phyloP scores from a whole-genome alignment of 257 asterid genomes.

The Linaria vulgaris region DNA sequence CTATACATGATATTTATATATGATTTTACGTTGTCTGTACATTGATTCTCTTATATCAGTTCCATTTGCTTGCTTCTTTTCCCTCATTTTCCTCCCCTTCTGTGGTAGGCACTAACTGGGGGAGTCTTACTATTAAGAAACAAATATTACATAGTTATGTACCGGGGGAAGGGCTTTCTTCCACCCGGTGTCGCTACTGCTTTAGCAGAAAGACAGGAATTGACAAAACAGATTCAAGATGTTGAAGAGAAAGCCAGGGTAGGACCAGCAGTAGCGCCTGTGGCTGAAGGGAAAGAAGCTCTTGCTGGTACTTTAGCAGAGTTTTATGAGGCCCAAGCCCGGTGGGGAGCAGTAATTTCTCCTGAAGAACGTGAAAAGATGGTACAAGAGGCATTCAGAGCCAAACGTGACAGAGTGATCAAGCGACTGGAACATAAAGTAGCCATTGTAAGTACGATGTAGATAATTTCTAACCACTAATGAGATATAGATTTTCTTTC shows the following conservation, averaged over 20 bases:
- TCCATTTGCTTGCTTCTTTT: conserved; percentile 2
- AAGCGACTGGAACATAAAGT: conserved; percentile 82
- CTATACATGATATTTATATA: conserved; percentile 1
- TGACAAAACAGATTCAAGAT: conserved; percentile 78
- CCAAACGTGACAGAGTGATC: conserved; percentile 63
- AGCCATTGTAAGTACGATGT: conserved; percentile 64
- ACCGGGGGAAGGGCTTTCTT: conserved; percentile 96
- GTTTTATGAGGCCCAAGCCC: conserved; percentile 90
- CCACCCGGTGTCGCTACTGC: conserved; percentile 84
- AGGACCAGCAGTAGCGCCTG: conserved; percentile 36
- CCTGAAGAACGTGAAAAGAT: conserved; percentile 72
- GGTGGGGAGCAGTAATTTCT: conserved; percentile 80
- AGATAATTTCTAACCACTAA: conserved; percentile 2
- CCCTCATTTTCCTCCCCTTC: conserved; percentile 22
- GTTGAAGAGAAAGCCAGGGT: conserved; percentile 77
- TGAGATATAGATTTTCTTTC: conserved; percentile 3
- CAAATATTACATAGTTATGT: conserved; percentile 86
- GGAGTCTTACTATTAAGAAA: conserved; percentile 89
- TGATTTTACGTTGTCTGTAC: background rate
- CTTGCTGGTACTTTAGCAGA: conserved; percentile 88
- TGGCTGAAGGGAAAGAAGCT: conserved; percentile 52
- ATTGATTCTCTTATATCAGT: conserved; percentile 7
- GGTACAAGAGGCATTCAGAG: conserved; percentile 73
- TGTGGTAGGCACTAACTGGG: conserved; percentile 74
- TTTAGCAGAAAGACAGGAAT: conserved; percentile 79